Evolutionary conservation across 2,329 filamentous ascomycete genomes (phyloP), one percentile per base, ranked within the genome.

Genomic region (Cercospora zeae-maydis): DNA sequence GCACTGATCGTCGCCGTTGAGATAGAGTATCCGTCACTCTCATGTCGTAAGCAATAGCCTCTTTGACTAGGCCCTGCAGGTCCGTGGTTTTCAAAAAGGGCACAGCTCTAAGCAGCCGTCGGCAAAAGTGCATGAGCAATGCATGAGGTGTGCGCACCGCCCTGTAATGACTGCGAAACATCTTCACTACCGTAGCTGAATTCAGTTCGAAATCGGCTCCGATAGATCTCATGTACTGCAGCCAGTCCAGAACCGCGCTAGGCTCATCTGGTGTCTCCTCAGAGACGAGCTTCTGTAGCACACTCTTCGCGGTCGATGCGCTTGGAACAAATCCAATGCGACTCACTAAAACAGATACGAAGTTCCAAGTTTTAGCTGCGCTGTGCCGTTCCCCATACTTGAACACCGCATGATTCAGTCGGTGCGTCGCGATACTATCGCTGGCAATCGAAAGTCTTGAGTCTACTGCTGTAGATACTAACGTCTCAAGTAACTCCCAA

Each of bases 21-120:
- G 56, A 21, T 51, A 49, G 37, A 11, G 59, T 63, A 47, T 47
- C 53, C 10, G 57, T 19, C 13, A 67, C 60, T 54, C 73, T 62
- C 21, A 75, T 42, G 47, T 75, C 74, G 39, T 69, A 71, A 1
- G 60, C 67, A 37, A 72, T 67, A 9, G 70, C 64, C 33, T 70
- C 66, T 21, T 63, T 65, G 42, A 74, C 59, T 4, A 74, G 19
- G 36, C 60, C 51, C 11, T 66, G n/a, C 21, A 71, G 60, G 4
- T 64, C 61, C 3, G 36, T 16, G 16, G 65, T 60, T n/a, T 59
- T 47, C 27, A 73, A 65, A 10, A 64, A 60, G 13, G 70, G 67
- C 8, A 61, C 66, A 8, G 16, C 10, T 7, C 37, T 34, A 4
- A 55, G 21, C 16, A 75, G 51, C 33, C 63, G 55, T 19, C 70